A percentile compares a stretch with the other conserved stretches of the same genome.
Evolutionary conservation across 1,139 yeast species (phyloP).

Genomic region (Sugiyamaella paludigena): DNA sequence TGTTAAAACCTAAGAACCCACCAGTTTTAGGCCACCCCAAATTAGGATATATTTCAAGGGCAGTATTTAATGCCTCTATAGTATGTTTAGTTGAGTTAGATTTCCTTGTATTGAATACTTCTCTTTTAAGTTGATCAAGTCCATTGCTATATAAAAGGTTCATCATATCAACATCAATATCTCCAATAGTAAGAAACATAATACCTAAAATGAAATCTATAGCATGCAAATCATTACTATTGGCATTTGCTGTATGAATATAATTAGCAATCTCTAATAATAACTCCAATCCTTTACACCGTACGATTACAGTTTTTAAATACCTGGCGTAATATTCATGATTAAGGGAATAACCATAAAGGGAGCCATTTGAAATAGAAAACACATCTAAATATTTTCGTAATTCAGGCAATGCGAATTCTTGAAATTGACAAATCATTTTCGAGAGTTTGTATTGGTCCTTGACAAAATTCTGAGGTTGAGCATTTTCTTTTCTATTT

Average conservation of each 20-base stretch:
- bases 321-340: conserved; percentile 7
- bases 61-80: not conserved
- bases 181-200: not conserved
- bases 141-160: not conserved
- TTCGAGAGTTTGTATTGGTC: not conserved
- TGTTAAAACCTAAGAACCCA: not conserved
- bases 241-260: not conserved
- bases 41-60: not conserved
- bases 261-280: conserved; percentile 6
- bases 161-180: not conserved
- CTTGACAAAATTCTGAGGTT: not conserved
- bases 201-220: conserved; percentile 1
- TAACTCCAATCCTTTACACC: conserved; percentile 4
- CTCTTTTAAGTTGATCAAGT: not conserved
- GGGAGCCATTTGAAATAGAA: no score
- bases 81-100: not conserved
- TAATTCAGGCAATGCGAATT: conserved; percentile 5
- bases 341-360: no score
- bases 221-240: not conserved
- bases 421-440: conserved; percentile 5
- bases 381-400: not conserved
- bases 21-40: conserved; percentile 1
- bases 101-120: not conserved
- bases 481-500: no score
- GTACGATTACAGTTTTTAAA: not conserved